Base-by-base conservation (phyloP, 768 basidiomycete genomes). In the Stropharia rugosoannulata region DNA sequence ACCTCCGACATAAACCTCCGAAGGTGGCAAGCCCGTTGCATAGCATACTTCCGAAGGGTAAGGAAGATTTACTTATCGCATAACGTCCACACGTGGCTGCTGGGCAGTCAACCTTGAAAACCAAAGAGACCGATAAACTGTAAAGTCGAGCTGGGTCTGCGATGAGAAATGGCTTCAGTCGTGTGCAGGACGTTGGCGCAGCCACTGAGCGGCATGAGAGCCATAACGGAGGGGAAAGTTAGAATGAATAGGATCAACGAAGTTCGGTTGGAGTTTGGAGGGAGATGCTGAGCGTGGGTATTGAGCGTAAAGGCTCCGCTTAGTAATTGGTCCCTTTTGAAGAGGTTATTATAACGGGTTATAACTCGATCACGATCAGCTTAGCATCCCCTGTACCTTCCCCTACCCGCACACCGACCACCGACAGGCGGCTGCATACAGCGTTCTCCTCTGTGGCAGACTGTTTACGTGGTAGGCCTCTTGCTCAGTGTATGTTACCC, bases 1-100 rank as follows among this genome's bases (percentile, higher is more conserved):
- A 9, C 40, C 50, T 43, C 50, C 50, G 50, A 51, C 50, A 10
- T 5, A 42, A 41, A 51, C 39, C 15, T 51, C 50, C 50, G 50
- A 42, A 27, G 27, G 49, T 38, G 25, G 49, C 45, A 16, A 27
- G 27, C 27, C 35, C 16, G 38, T 7, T 36, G 38, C 18, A 38
- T 36, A 39, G 49, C 37, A 19, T 19, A 39, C 4, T 35, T 49
- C 29, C 32, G 42, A 43, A 43, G 42, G n/a, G 42, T 18, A 43
- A 43, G 42, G 42, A 43, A 11, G 42, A 32, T 32, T 10, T 32
- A 32, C 9, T 32, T 32, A 32, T 32, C 29, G 29, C 29, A 32
- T 32, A 10, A 22, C 22, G 22, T 22, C 22, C 29, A 32, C 29
- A 32, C 29, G 29, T 32, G 29, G 29, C 9, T 32, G 29, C 29